Evolutionary conservation across 768 basidiomycete species (phyloP).

Genomic region (Hygrocybe punicea): DNA sequence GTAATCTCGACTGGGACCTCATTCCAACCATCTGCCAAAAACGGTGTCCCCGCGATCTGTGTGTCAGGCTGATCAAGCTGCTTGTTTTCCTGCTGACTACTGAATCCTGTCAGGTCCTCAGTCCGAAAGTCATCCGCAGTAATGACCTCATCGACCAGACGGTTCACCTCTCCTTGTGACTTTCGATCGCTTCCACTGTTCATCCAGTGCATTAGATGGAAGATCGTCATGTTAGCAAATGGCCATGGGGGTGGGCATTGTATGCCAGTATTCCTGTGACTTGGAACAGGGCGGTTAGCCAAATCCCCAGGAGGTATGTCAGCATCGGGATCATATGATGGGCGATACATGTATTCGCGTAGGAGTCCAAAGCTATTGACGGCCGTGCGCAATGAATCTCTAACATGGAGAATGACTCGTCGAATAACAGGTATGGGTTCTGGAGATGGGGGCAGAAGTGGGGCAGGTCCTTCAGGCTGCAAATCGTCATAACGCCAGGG

Average conservation of each 20-base stretch:
- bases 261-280: neutral
- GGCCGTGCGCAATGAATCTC: slow-evolving; percentile 12
- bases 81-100: slow-evolving; percentile 15
- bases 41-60: slow-evolving; percentile 1
- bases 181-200: slow-evolving; percentile 26
- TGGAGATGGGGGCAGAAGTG: neutral
- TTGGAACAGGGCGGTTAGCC: slow-evolving; percentile 6
- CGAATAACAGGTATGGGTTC: neutral
- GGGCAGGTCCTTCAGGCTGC: neutral
- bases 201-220: slow-evolving; percentile 28
- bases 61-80: slow-evolving; percentile 10
- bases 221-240: slow-evolving; percentile 19
- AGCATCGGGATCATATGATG: slow-evolving; percentile 19
- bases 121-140: slow-evolving; percentile 19
- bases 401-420: slow-evolving; percentile 17
- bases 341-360: slow-evolving; percentile 20
- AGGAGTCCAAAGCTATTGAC: slow-evolving; percentile 14
- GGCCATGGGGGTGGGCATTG: slow-evolving; percentile 17
- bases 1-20: slow-evolving; percentile 23
- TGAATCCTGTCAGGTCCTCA: slow-evolving; percentile 14
- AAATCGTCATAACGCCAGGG: neutral
- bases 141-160: slow-evolving; percentile 26
- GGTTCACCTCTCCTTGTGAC: slow-evolving; percentile 23
- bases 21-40: slow-evolving; percentile 12
- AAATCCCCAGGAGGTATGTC: slow-evolving; percentile 16